phyloP scores from a whole-genome alignment of 2,329 filamentous ascomycete genomes.

The Diaporthe longicolla region DNA sequence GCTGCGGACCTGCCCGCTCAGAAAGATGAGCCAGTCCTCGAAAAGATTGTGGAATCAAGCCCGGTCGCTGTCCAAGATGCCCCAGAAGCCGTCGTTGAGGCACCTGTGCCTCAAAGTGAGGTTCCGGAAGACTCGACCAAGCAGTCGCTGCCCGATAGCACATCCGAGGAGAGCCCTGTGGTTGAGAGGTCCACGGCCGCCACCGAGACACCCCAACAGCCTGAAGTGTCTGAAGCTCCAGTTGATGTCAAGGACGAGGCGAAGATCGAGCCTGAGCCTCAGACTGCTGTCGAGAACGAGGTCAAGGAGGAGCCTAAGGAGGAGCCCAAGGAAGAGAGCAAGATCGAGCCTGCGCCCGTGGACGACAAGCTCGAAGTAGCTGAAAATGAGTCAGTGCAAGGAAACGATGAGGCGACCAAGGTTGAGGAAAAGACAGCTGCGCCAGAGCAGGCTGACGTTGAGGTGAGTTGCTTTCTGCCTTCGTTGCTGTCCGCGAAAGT shows the following conservation, averaged over 20 bases:
- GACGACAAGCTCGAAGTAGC: slow-evolving; percentile 4
- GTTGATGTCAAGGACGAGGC: slow-evolving; percentile 12
- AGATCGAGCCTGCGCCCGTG: slow-evolving; percentile 35
- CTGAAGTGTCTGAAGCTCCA: slow-evolving; percentile 21
- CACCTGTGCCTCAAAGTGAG: background rate
- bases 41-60: slow-evolving; percentile 36
- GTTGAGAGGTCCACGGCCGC: slow-evolving; percentile 22
- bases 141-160: background rate
- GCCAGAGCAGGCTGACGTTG: slow-evolving; percentile 10
- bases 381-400: background rate
- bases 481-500: background rate
- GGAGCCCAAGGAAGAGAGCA: background rate
- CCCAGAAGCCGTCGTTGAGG: background rate
- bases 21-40: slow-evolving; percentile 25
- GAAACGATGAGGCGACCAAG: background rate
- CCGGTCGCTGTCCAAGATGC: slow-evolving; percentile 30
- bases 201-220: slow-evolving; percentile 35
- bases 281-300: background rate
- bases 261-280: too few species aligned
- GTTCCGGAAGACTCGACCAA: background rate
- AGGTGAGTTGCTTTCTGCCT: background rate
- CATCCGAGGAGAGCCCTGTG: background rate
- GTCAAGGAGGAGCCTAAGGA: background rate
- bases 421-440: background rate
- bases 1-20: background rate